Conservation (phyloP, 208 protist genomes). For the Wallacemonas collosoma region DNA sequence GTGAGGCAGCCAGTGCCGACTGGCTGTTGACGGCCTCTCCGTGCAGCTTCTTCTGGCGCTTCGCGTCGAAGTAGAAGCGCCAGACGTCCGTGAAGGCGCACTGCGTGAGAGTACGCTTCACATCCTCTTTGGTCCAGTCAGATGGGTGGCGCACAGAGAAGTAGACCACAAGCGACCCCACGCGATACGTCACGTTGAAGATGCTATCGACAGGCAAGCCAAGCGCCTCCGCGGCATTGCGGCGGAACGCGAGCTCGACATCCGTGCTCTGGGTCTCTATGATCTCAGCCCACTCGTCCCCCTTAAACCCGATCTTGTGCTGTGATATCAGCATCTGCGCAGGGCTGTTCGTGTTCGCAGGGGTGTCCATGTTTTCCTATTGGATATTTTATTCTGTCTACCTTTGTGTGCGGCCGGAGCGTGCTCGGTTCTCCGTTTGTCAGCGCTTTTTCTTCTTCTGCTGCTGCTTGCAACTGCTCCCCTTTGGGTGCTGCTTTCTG, state of each 20-base stretch:
- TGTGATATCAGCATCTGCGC: constrained; percentile 26
- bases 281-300: constrained; percentile 42
- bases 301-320: constrained; percentile 57
- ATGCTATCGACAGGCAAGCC: constrained; percentile 31
- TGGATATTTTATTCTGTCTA: background rate
- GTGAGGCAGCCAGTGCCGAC: constrained; percentile 2
- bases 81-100: constrained; percentile 32
- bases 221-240: constrained; percentile 32
- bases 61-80: constrained; percentile 35
- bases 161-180: constrained; percentile 28
- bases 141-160: constrained; percentile 49
- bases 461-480: background rate
- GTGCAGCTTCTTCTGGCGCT: constrained; percentile 20
- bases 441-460: no score
- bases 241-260: constrained; percentile 30
- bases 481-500: background rate
- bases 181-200: constrained; percentile 30
- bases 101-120: constrained; percentile 22
- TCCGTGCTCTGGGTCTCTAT: constrained; percentile 25
- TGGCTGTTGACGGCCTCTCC: constrained; percentile 8
- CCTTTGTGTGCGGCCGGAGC: background rate
- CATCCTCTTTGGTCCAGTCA: constrained; percentile 21
- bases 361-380: background rate
- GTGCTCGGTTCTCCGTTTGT: background rate
- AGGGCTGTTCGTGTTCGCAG: background rate